Conservation (phyloP, 768 basidiomycete genomes). For the Calocybe cyanea region DNA sequence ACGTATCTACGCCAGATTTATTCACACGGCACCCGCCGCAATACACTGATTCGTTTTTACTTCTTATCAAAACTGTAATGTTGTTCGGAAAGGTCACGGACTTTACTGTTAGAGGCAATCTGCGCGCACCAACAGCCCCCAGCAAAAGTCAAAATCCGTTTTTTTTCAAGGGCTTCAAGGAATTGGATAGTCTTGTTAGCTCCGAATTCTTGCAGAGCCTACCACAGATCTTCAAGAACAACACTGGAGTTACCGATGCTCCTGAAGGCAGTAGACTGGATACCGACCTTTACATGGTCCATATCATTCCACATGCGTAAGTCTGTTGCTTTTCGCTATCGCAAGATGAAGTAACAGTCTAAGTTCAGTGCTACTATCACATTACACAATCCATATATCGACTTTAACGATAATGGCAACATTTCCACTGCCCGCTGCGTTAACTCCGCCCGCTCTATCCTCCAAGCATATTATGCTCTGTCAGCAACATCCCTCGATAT, state of each 20-base stretch:
- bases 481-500: conserved; percentile 83
- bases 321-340: conserved; percentile 24
- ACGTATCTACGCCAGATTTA: conserved; percentile 57
- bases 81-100: conserved; percentile 83
- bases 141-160: conserved; percentile 76
- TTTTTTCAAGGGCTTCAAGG: conserved; percentile 59
- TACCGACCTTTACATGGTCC: conserved; percentile 85
- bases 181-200: conserved; percentile 65
- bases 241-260: conserved; percentile 55
- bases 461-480: conserved; percentile 71
- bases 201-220: conserved; percentile 67
- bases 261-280: conserved; percentile 61
- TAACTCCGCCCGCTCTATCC: conserved; percentile 68
- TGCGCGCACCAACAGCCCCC: conserved; percentile 62
- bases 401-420: conserved; percentile 64
- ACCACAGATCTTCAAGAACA: conserved; percentile 64
- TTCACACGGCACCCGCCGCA: conserved; percentile 69
- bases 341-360: conserved; percentile 11
- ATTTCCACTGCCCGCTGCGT: conserved; percentile 71
- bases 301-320: conserved; percentile 83
- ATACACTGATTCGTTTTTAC: conserved; percentile 79
- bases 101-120: conserved; percentile 72
- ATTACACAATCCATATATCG: conserved; percentile 79
- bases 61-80: conserved; percentile 82
- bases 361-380: conserved; percentile 74